Evolutionary conservation across 441 rosid species (phyloP).

Genomic region (California macrophylla): DNA sequence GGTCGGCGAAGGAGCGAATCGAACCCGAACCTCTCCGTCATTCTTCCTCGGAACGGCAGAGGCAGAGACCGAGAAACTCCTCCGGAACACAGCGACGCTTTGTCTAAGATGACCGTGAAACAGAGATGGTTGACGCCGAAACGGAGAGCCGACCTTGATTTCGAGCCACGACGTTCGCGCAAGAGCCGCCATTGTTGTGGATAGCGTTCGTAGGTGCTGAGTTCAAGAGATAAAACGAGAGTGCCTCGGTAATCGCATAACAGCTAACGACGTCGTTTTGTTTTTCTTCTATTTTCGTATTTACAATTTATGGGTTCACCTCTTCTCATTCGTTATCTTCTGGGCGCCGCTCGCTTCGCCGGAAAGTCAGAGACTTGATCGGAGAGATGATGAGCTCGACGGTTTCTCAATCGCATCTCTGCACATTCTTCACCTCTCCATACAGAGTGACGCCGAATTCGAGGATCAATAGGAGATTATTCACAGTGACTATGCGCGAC

Average conservation of each 20-base stretch:
- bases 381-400: neutral
- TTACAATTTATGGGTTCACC: too few relatives aligned
- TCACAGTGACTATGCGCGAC: conserved; percentile 40
- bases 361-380: neutral
- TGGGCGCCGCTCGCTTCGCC: neutral
- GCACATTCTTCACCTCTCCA: neutral
- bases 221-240: neutral
- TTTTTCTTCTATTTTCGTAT: too few relatives aligned
- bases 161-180: conserved; percentile 10
- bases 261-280: neutral
- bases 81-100: conserved; percentile 4
- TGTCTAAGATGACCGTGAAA: neutral
- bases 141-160: conserved; percentile 9
- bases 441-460: neutral
- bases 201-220: neutral
- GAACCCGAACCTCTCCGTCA: conserved; percentile 52
- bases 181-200: conserved; percentile 11
- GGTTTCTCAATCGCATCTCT: neutral
- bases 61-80: conserved; percentile 43
- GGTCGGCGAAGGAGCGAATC: conserved; percentile 96
- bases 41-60: conserved; percentile 17
- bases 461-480: conserved; percentile 12
- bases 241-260: neutral
- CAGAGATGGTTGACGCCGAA: neutral
- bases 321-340: too few relatives aligned